A percentile compares a stretch with the other conserved stretches of the same genome.
Evolutionary conservation across 2,329 filamentous ascomycete species (phyloP).

Genomic region (Neospermospora avenae): DNA sequence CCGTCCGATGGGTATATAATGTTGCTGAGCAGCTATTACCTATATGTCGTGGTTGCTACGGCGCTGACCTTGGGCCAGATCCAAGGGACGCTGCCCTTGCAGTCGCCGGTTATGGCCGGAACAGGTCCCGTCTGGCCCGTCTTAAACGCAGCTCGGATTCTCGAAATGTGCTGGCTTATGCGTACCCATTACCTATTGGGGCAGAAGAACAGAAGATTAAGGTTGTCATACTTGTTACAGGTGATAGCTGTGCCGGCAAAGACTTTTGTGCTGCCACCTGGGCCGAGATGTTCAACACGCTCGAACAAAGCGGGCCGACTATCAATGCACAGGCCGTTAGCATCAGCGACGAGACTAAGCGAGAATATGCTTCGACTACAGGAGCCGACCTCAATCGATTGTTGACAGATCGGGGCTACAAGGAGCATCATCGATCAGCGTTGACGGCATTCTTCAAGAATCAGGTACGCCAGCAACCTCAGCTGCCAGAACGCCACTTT

Average conservation of each 20-base stretch:
- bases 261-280: slow-evolving; percentile 56
- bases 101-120: slow-evolving; percentile 54
- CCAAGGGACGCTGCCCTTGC: slow-evolving; percentile 53
- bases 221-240: slow-evolving; percentile 47
- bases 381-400: slow-evolving; percentile 48
- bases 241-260: slow-evolving; percentile 54
- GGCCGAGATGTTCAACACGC: slow-evolving; percentile 40
- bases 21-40: slow-evolving; percentile 47
- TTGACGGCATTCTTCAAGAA: slow-evolving; percentile 50
- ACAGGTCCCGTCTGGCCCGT: slow-evolving; percentile 45
- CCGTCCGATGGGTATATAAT: slow-evolving; percentile 56
- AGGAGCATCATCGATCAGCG: slow-evolving; percentile 54
- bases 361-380: slow-evolving; percentile 49
- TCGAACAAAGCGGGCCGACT: slow-evolving; percentile 19
- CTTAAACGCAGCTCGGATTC: slow-evolving; percentile 52
- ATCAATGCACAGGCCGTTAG: slow-evolving; percentile 45
- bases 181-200: slow-evolving; percentile 49
- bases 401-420: slow-evolving; percentile 54
- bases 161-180: slow-evolving; percentile 49
- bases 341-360: slow-evolving; percentile 57
- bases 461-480: slow-evolving; percentile 43
- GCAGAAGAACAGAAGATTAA: slow-evolving; percentile 44
- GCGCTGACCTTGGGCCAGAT: slow-evolving; percentile 61
- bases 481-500: slow-evolving; percentile 42
- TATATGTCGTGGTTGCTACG: slow-evolving; percentile 50